These are phyloP conservation scores for Cicer judaicum DNA, from an alignment of 306 rosid species.

Conservation along the genomic window DNA sequence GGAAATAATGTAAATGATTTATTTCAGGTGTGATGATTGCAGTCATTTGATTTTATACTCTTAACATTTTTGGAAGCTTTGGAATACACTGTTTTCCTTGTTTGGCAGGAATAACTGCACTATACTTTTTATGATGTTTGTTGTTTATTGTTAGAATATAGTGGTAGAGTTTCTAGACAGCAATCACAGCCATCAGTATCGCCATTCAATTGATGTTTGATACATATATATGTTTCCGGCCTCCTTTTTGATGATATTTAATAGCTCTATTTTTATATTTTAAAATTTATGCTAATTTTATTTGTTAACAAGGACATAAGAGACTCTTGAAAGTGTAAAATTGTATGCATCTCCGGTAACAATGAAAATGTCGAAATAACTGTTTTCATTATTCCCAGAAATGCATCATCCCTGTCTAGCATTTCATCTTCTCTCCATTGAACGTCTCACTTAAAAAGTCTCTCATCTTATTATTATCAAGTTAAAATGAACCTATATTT, in stretches of 20 bases:
- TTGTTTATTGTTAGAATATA: neutral
- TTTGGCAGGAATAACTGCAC: conserved; percentile 12
- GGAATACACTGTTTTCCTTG: conserved; percentile 19
- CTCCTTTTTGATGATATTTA: neutral
- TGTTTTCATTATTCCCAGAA: too few relatives aligned
- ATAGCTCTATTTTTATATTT: neutral
- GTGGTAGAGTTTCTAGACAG: conserved; percentile 21
- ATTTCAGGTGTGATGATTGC: neutral
- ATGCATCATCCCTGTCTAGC: too few relatives aligned
- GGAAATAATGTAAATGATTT: conserved; percentile 16
- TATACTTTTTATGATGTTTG: neutral
- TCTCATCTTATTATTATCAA: too few relatives aligned
- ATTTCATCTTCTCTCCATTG: too few relatives aligned
- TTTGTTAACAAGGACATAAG: too few relatives aligned
- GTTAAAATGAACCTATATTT: too few relatives aligned
- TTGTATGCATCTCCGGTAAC: too few relatives aligned
- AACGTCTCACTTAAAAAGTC: too few relatives aligned
- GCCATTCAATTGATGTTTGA: neutral
- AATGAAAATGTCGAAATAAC: too few relatives aligned
- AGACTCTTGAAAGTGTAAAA: too few relatives aligned
- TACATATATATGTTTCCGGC: neutral
- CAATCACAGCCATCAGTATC: neutral
- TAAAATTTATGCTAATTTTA: too few relatives aligned
- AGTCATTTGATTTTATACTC: neutral
- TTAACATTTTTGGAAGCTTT: conserved; percentile 4